Evolutionary conservation across 805 yeast genomes (phyloP).

Genomic region (Zygotorulaspora florentina): DNA sequence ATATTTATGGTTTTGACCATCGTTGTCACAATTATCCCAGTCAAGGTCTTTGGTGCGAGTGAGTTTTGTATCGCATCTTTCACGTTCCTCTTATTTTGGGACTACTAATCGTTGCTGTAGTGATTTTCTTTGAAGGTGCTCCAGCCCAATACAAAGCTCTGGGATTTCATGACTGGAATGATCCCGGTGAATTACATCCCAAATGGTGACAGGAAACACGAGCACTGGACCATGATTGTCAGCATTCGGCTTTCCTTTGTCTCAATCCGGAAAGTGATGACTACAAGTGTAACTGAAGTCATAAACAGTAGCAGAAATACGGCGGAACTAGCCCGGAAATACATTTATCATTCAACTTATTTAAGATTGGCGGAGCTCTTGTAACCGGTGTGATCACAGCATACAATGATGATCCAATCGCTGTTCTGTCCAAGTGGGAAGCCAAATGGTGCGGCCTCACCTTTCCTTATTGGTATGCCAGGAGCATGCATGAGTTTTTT

Average conservation of each 20-base stretch:
- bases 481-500: conserved; percentile 46
- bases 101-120: conserved; percentile 50
- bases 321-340: conserved; percentile 50
- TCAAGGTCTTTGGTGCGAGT: conserved; percentile 41
- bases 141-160: conserved; percentile 45
- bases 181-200: conserved; percentile 45
- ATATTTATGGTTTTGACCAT: conserved; percentile 30
- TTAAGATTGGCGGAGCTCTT: conserved; percentile 45
- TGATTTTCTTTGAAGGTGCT: conserved; percentile 64
- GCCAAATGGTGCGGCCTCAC: conserved; percentile 43
- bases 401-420: conserved; percentile 41
- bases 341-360: conserved; percentile 51
- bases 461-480: conserved; percentile 48
- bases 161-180: conserved; percentile 62
- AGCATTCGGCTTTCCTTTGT: conserved; percentile 47
- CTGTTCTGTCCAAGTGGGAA: conserved; percentile 26
- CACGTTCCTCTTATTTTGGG: conserved; percentile 63
- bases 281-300: conserved; percentile 44
- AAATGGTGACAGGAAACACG: conserved; percentile 36
- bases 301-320: conserved; percentile 46
- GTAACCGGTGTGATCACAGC: conserved; percentile 51
- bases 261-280: conserved; percentile 49
- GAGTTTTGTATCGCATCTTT: conserved; percentile 66
- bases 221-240: conserved; percentile 53
- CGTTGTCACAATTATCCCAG: conserved; percentile 17